These are phyloP conservation scores for Nannochloropsis oceanica DNA, from an alignment of 108 stramenopile genomes.

Conservation along the genomic window DNA sequence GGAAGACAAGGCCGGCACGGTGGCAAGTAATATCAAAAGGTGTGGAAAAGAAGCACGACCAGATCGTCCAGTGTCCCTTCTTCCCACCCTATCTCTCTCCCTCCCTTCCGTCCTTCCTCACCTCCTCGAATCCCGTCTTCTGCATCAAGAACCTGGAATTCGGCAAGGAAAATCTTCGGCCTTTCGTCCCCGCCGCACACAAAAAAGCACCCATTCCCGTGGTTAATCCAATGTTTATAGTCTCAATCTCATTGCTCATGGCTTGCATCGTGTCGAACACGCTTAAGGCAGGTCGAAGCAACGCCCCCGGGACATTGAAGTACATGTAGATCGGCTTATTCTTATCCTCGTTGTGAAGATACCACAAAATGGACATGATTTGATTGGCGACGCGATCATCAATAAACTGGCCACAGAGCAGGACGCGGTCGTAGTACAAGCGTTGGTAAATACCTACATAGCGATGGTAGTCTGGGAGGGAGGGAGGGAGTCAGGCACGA, in stretches of 20 bases:
- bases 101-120: not conserved
- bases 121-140: conserved; percentile 65
- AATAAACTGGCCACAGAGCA: conserved; percentile 69
- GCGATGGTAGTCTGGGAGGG: conserved; percentile 47
- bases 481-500: conserved; percentile 26
- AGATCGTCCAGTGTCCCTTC: not conserved
- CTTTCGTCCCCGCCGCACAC: conserved; percentile 65
- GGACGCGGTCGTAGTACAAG: conserved; percentile 71
- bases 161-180: conserved; percentile 58
- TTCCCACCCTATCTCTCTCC: not conserved
- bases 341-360: conserved; percentile 37
- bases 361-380: conserved; percentile 49
- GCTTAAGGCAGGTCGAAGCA: conserved; percentile 57
- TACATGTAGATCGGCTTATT: conserved; percentile 57
- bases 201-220: conserved; percentile 80
- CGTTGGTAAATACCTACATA: conserved; percentile 69
- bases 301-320: conserved; percentile 71
- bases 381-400: conserved; percentile 74
- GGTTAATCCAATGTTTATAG: conserved; percentile 71
- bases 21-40: too few relatives aligned
- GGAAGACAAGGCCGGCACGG: too few relatives aligned
- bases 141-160: conserved; percentile 78
- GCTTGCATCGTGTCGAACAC: conserved; percentile 72
- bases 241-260: conserved; percentile 47
- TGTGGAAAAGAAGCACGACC: not conserved